Evolutionary conservation across 2,329 filamentous ascomycete species (phyloP), one percentile per base, ranked within the genome.

Genomic region (Arthrocladium fulminans): DNA sequence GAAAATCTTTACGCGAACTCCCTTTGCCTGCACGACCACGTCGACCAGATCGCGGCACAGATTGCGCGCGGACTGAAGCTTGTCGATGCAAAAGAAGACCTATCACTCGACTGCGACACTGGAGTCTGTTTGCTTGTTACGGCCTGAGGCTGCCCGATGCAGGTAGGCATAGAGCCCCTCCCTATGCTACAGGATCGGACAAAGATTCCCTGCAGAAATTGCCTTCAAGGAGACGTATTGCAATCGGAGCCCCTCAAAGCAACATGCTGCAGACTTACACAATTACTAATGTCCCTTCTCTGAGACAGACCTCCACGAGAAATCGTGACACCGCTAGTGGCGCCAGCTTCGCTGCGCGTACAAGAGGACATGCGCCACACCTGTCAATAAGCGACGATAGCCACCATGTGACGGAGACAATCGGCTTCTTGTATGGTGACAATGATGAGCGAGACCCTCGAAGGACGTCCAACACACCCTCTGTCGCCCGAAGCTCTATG

Each of bases 331-430:
- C 65, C n/a, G 6, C 41, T 19, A 23, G n/a, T 59, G 63, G 63
- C 57, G 66, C 64, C 61, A 64, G 64, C 61, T 75, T 75, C 66
- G 67, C 74, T 58, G 66, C 69, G 58, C 70, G 74, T 54, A 22
- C 44, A 10, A 15, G 44, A 60, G 75, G 76, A 57, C 79, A 82
- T 68, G 69, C 69, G 57, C 72, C 78, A 53, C 76, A 81, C 58
- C 70, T 82, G 53, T 81, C 78, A 58, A 83, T 94, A 65, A 92
- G 86, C 66, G 88, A 95, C 68, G 85, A 89, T 52, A 88, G 78
- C 69, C 88, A 95, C 69, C 89, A 95, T 77, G 87, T 95, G 64
- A 95, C 88, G 49, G 89, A 95, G 67, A 85, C 88, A 51, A 94
- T 95, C 67, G 87, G 87, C 45, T 88, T 88, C 60, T 79, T 94